Evolutionary conservation across 1,284 basidiomycete species (phyloP).

Genomic region (Meripilus lineatus): DNA sequence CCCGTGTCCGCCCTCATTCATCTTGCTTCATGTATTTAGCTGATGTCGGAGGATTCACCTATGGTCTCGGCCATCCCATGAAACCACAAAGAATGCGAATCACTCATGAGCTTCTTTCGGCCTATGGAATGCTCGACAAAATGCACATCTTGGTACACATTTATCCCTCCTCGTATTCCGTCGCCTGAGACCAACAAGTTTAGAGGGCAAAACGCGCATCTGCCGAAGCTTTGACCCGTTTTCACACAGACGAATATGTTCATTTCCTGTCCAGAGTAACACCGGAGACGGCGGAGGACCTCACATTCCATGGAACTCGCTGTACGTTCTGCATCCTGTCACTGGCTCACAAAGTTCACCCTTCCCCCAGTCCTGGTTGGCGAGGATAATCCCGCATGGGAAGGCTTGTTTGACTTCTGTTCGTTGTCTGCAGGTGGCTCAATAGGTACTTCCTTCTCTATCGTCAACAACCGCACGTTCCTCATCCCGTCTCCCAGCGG

Average conservation of each 20-base stretch:
- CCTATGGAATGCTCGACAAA: conserved; percentile 85
- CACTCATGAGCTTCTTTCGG: conserved; percentile 88
- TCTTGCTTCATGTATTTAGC: conserved; percentile 32
- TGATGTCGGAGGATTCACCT: conserved; percentile 81
- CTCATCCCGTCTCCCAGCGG: conserved; percentile 43
- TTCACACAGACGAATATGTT: conserved; percentile 98
- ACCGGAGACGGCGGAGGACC: conserved; percentile 80
- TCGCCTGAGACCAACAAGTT: background rate
- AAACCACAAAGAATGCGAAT: conserved; percentile 93
- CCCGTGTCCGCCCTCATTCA: background rate
- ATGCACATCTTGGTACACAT: conserved; percentile 84
- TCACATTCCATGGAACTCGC: conserved; percentile 73
- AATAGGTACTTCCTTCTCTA: conserved; percentile 44
- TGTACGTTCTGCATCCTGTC: background rate
- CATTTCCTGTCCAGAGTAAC: conserved; percentile 86
- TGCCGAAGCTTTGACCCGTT: conserved; percentile 82
- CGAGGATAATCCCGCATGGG: conserved; percentile 96
- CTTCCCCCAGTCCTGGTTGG: conserved; percentile 47
- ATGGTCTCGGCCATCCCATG: conserved; percentile 89
- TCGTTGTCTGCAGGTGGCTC: conserved; percentile 95
- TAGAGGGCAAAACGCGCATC: conserved; percentile 81
- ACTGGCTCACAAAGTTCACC: conserved; percentile 7
- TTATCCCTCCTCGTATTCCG: background rate
- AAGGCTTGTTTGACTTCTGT: conserved; percentile 96
- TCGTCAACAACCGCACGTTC: background rate